Conservation (phyloP, 208 protist species). For the Wallacemonas sp. region DNA sequence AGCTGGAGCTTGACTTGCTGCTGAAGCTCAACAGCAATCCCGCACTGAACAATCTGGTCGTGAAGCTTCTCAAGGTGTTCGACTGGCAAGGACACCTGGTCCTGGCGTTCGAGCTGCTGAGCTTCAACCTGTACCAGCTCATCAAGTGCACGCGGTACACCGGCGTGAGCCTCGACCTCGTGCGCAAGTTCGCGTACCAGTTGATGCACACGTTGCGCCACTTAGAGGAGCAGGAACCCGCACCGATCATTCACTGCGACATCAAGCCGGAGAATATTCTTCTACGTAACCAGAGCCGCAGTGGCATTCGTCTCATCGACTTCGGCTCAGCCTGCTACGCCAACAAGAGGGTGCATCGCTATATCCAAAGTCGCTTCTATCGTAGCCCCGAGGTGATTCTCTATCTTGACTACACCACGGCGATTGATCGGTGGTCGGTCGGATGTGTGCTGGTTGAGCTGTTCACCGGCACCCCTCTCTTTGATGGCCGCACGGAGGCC, state of each 20-base stretch:
- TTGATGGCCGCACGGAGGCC: constrained; percentile 92
- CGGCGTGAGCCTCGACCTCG: constrained; percentile 82
- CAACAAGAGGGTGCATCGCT: constrained; percentile 94
- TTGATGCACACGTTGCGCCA: constrained; percentile 89
- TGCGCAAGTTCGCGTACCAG: constrained; percentile 95
- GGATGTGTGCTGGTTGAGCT: constrained; percentile 99
- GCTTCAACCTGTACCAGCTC: constrained; percentile 96
- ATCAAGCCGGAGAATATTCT: constrained; percentile 97
- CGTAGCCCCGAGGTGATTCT: constrained; percentile 98
- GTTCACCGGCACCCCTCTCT: constrained; percentile 96
- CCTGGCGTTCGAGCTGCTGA: constrained; percentile 97
- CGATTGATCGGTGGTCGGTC: constrained; percentile 99
- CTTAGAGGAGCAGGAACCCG: constrained; percentile 79
- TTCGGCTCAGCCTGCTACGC: constrained; percentile 97
- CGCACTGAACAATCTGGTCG: constrained; percentile 69
- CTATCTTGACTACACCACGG: constrained; percentile 88
- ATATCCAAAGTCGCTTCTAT: constrained; percentile 98
- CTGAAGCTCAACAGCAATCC: constrained; percentile 66
- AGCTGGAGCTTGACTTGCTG: constrained; percentile 85
- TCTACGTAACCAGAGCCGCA: constrained; percentile 83
- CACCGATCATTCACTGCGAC: constrained; percentile 97
- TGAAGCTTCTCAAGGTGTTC: constrained; percentile 86
- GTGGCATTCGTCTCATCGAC: constrained; percentile 96
- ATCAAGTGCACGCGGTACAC: constrained; percentile 90
- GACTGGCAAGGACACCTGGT: constrained; percentile 95